These are phyloP conservation scores for Elongisporangium prolatum DNA, from an alignment of 352 stramenopile species.

Conservation along the genomic window DNA sequence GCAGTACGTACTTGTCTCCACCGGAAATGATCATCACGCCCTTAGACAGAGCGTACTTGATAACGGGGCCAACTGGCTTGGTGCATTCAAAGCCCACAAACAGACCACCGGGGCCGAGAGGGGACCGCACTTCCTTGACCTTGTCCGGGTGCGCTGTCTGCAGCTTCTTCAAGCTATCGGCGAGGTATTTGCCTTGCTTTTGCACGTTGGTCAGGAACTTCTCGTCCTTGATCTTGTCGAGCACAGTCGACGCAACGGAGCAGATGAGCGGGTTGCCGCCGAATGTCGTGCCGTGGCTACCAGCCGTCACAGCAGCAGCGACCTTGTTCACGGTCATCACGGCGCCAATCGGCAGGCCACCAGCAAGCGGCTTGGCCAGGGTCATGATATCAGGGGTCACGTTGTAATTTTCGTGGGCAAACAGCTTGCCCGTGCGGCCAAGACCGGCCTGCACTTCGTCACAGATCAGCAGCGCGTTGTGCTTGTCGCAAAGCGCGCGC, in stretches of 20 bases:
- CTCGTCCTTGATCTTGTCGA: slow-evolving; percentile 68
- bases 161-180: slow-evolving; percentile 46
- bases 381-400: slow-evolving; percentile 96
- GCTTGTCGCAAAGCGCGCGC: slow-evolving; percentile 91
- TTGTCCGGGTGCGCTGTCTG: slow-evolving; percentile 73
- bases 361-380: slow-evolving; percentile 95
- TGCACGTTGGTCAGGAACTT: slow-evolving; percentile 70
- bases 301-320: slow-evolving; percentile 86
- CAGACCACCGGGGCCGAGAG: slow-evolving; percentile 63
- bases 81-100: slow-evolving; percentile 78
- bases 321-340: slow-evolving; percentile 92
- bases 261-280: slow-evolving; percentile 96
- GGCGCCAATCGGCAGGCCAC: slow-evolving; percentile 94
- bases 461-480: slow-evolving; percentile 95
- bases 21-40: slow-evolving; percentile 79
- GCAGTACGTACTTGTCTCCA: slow-evolving; percentile 73
- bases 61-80: slow-evolving; percentile 50
- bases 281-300: slow-evolving; percentile 96
- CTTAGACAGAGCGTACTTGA: slow-evolving; percentile 71
- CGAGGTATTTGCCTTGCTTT: slow-evolving; percentile 59
- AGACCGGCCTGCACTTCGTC: slow-evolving; percentile 98
- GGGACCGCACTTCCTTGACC: slow-evolving; percentile 60
- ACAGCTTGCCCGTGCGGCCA: slow-evolving; percentile 93
- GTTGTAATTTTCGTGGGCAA: slow-evolving; percentile 93
- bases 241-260: slow-evolving; percentile 81